phyloP scores from a whole-genome alignment of 306 rosid species.

The Ormosia emarginata region DNA sequence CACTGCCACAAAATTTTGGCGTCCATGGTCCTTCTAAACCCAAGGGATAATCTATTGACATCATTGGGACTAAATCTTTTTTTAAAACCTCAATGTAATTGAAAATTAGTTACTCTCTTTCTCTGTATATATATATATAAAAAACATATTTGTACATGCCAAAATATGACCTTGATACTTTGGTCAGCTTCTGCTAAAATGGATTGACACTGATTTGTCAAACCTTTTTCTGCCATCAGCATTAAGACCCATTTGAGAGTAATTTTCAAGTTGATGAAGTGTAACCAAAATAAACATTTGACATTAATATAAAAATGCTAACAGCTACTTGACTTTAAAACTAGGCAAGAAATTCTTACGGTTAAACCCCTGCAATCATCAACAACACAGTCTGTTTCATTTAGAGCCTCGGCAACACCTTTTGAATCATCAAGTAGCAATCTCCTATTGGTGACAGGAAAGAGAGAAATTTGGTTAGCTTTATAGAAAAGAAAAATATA shows the following conservation, averaged over 20 bases:
- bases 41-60: neutral
- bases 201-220: conserved; percentile 1
- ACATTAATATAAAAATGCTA: neutral
- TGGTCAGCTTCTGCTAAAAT: neutral
- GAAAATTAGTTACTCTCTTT: neutral
- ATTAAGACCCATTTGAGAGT: conserved; percentile 12
- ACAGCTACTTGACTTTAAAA: neutral
- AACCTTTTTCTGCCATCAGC: conserved; percentile 1
- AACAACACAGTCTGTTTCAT: conserved; percentile 79
- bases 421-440: conserved; percentile 84
- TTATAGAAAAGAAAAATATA: neutral
- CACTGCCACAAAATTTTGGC: neutral
- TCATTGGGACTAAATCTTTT: neutral
- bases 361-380: conserved; percentile 72
- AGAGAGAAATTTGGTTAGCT: neutral
- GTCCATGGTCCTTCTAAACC: neutral
- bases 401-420: conserved; percentile 91
- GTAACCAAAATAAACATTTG: neutral
- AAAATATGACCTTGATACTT: neutral
- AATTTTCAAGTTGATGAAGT: neutral
- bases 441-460: conserved; percentile 58
- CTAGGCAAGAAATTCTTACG: conserved; percentile 46
- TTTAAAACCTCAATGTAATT: neutral
- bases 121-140: neutral
- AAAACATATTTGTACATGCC: neutral